Conservation (phyloP, 805 yeast genomes). For the Candida xyloterini region DNA sequence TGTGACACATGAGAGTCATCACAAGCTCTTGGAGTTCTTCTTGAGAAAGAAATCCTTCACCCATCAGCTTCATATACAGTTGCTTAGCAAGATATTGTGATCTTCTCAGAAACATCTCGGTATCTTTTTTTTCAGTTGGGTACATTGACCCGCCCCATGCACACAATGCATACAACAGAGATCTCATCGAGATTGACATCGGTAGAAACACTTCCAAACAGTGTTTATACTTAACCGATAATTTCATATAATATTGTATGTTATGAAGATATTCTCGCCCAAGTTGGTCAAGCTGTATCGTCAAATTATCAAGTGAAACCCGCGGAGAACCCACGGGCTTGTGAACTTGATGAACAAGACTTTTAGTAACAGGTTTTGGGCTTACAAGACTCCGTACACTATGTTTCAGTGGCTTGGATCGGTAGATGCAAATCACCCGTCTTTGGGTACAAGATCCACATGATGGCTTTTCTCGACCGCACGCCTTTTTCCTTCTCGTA, state of each 20-base stretch:
- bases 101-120: constrained; percentile 7
- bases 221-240: constrained; percentile 14
- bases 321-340: not conserved
- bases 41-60: not conserved
- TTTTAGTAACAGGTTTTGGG: too few relatives aligned
- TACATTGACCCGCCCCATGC: constrained; percentile 16
- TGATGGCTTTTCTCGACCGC: constrained; percentile 44
- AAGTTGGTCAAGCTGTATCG: constrained; percentile 5
- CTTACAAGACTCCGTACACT: too few relatives aligned
- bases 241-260: constrained; percentile 1
- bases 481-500: constrained; percentile 45
- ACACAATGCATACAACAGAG: constrained; percentile 16
- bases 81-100: constrained; percentile 11
- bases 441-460: constrained; percentile 43
- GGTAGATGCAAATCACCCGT: constrained; percentile 42
- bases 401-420: not conserved
- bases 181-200: constrained; percentile 6
- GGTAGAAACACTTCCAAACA: constrained; percentile 13
- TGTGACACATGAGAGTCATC: constrained; percentile 18
- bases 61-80: constrained; percentile 5
- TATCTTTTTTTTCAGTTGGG: constrained; percentile 4
- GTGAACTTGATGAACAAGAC: too few relatives aligned
- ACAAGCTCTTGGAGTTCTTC: constrained; percentile 7
- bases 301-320: not conserved
- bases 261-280: constrained; percentile 12